These are phyloP conservation scores for Aspergillus nidulans DNA, from an alignment of 495 filamentous ascomycete genomes.

Conservation along the genomic window DNA sequence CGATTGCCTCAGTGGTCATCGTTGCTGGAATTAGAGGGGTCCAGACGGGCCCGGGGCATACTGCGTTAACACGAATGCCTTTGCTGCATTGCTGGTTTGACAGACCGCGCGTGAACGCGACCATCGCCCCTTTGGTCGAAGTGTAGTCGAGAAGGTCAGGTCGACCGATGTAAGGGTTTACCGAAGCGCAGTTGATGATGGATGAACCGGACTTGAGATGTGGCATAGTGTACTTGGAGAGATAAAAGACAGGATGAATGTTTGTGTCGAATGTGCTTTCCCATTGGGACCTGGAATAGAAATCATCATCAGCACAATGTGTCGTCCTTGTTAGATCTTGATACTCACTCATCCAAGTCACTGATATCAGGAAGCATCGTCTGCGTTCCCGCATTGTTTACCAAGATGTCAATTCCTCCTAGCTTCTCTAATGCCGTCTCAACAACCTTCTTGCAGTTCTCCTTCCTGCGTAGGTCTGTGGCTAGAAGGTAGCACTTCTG, in stretches of 20 bases:
- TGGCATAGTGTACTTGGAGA: constrained; percentile 72
- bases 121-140: constrained; percentile 75
- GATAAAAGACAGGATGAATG: constrained; percentile 69
- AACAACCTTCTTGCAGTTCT: constrained; percentile 67
- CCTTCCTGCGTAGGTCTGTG: constrained; percentile 56
- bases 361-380: constrained; percentile 69
- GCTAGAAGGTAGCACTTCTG: constrained; percentile 55
- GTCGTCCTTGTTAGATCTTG: neutral
- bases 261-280: constrained; percentile 68
- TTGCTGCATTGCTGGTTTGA: constrained; percentile 68
- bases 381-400: constrained; percentile 79
- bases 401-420: constrained; percentile 68
- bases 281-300: constrained; percentile 64
- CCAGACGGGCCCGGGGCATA: constrained; percentile 83
- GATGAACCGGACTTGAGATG: constrained; percentile 72
- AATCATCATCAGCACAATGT: neutral
- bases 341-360: constrained; percentile 63
- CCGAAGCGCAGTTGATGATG: constrained; percentile 79
- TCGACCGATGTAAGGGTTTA: constrained; percentile 80
- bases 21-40: constrained; percentile 78
- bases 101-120: constrained; percentile 74
- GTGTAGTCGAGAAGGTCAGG: constrained; percentile 85
- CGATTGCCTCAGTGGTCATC: constrained; percentile 65
- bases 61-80: constrained; percentile 76
- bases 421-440: constrained; percentile 60